Conservation (phyloP, 2,329 filamentous ascomycete species). For the Rhexocercosporidium sp. region DNA sequence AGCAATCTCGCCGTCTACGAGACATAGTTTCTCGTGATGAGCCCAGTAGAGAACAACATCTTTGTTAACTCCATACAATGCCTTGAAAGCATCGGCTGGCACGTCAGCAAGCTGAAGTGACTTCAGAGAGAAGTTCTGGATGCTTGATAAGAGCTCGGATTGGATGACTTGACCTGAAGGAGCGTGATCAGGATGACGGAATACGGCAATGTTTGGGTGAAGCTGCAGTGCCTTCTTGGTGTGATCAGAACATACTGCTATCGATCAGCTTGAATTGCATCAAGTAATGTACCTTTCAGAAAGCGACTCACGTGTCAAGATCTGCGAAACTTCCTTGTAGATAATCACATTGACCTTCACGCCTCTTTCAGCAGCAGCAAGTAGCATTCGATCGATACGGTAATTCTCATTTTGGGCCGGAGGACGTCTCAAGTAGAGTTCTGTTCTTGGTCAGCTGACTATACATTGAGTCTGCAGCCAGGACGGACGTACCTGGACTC, state of each 20-base stretch:
- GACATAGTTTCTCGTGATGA: slow-evolving; percentile 88
- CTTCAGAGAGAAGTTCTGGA: slow-evolving; percentile 54
- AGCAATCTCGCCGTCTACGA: slow-evolving; percentile 77
- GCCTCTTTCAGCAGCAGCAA: slow-evolving; percentile 81
- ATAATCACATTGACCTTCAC: slow-evolving; percentile 87
- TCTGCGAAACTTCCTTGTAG: slow-evolving; percentile 88
- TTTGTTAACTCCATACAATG: slow-evolving; percentile 80
- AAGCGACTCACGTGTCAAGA: slow-evolving; percentile 72
- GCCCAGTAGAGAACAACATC: slow-evolving; percentile 90
- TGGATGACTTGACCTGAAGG: slow-evolving; percentile 73
- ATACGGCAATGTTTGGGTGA: slow-evolving; percentile 85
- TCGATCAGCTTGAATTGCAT: slow-evolving; percentile 37
- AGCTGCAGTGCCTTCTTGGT: slow-evolving; percentile 83
- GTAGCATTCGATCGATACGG: slow-evolving; percentile 81
- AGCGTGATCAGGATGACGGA: slow-evolving; percentile 87
- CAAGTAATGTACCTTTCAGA: background rate
- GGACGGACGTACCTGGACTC: slow-evolving; percentile 57
- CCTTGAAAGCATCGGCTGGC: slow-evolving; percentile 74
- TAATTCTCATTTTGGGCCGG: slow-evolving; percentile 83
- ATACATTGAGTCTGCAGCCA: background rate
- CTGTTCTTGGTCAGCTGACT: slow-evolving; percentile 43
- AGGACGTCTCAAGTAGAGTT: slow-evolving; percentile 84
- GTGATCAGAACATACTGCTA: slow-evolving; percentile 67
- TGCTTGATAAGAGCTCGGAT: slow-evolving; percentile 69
- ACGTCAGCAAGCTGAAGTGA: slow-evolving; percentile 65